These are phyloP conservation scores for Oryza meridionalis DNA, from an alignment of 176 grass and related monocot genomes.

Conservation along the genomic window DNA sequence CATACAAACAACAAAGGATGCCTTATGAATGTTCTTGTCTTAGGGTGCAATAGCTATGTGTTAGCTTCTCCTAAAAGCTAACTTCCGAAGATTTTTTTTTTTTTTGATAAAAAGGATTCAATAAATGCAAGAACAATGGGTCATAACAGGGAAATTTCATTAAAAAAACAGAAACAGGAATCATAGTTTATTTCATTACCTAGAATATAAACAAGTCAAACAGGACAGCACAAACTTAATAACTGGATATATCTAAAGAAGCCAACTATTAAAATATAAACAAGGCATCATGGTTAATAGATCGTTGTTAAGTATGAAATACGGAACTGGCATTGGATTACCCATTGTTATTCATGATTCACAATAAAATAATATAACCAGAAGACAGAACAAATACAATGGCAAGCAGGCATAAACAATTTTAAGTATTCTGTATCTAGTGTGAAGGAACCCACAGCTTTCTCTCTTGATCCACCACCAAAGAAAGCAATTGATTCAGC, in stretches of 20 bases:
- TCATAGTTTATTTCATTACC: no score
- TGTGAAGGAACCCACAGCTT: conserved; percentile 63
- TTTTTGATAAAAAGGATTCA: conserved; percentile 7
- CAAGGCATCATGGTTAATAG: neutral
- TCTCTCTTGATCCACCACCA: conserved; percentile 97
- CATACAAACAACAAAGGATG: neutral
- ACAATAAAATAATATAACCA: conserved; percentile 22
- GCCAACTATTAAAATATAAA: neutral
- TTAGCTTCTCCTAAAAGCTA: conserved; percentile 16
- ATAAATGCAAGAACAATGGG: neutral
- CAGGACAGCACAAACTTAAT: no score
- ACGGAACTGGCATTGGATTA: neutral
- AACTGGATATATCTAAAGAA: neutral
- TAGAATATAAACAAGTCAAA: no score
- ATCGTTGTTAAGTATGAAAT: neutral
- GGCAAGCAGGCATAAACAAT: neutral
- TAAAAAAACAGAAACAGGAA: no score
- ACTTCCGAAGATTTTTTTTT: conserved; percentile 6
- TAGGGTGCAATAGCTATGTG: conserved; percentile 22
- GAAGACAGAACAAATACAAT: neutral
- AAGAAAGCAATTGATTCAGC: conserved; percentile 99
- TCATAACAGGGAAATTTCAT: no score
- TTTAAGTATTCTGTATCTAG: neutral
- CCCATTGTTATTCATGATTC: conserved; percentile 5
- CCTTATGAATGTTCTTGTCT: neutral